Conservation (phyloP, 371 early-diverging fungal genomes). For the Capillidium rhysosporum region DNA sequence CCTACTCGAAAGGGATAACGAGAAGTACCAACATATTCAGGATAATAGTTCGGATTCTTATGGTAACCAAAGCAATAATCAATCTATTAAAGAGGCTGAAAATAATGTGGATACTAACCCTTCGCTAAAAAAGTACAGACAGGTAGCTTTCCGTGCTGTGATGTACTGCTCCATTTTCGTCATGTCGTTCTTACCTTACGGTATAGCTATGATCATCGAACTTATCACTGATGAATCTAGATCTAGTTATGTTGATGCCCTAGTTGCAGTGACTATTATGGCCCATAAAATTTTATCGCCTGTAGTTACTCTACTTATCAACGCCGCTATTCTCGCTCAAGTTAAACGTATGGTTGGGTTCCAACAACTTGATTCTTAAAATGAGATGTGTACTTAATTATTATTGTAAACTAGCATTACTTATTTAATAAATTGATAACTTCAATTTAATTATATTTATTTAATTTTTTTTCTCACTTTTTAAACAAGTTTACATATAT, state of each 20-base stretch:
- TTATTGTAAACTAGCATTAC: too few relatives aligned
- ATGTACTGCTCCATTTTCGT: conserved; percentile 1
- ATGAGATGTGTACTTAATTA: background rate
- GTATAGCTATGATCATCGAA: background rate
- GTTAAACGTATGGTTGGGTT: background rate
- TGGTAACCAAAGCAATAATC: background rate
- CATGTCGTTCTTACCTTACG: background rate
- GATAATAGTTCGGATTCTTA: background rate
- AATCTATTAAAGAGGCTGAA: background rate
- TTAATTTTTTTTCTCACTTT: too few relatives aligned
- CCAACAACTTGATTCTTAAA: background rate
- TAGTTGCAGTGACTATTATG: background rate
- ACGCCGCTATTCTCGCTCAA: background rate
- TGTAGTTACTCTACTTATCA: background rate
- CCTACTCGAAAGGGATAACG: too few relatives aligned
- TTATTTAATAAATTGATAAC: too few relatives aligned
- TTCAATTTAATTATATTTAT: too few relatives aligned
- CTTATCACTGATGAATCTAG: background rate
- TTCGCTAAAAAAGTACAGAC: background rate
- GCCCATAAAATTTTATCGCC: conserved; percentile 1
- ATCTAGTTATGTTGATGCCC: background rate
- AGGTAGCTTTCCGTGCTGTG: background rate
- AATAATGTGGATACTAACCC: background rate
- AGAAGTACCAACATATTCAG: background rate
- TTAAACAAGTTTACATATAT: too few relatives aligned